These are phyloP conservation scores for Paramecium tetraurelia DNA, from an alignment of 73 alveolate genomes.

Conservation along the genomic window DNA sequence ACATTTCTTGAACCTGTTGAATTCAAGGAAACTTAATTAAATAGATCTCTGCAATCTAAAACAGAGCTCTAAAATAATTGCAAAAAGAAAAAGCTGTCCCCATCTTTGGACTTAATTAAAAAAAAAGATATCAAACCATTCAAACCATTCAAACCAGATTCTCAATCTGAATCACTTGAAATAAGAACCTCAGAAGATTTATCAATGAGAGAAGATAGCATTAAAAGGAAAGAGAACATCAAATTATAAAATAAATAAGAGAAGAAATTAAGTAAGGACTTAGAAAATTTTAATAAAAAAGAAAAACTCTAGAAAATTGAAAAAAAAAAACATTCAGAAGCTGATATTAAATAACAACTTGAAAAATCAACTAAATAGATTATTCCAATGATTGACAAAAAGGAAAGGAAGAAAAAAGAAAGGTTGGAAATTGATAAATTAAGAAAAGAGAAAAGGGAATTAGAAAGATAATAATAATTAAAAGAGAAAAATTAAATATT, in stretches of 20 bases:
- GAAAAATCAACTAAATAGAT: neutral
- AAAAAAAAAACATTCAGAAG: neutral
- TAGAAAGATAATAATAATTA: neutral
- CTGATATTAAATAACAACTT: neutral
- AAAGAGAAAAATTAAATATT: neutral
- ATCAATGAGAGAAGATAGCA: neutral
- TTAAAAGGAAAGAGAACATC: neutral
- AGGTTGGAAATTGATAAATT: neutral
- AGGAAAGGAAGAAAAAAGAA: neutral
- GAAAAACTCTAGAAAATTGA: neutral
- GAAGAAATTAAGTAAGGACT: neutral
- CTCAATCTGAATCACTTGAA: neutral
- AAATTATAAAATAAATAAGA: neutral
- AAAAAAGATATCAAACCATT: neutral
- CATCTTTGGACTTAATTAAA: neutral
- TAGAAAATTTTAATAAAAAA: neutral
- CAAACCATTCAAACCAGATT: neutral
- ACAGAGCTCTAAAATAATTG: neutral
- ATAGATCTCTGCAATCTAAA: neutral
- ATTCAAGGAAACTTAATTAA: neutral
- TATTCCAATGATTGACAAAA: neutral
- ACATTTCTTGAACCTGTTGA: neutral
- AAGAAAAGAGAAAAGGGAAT: neutral
- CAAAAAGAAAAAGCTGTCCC: neutral
- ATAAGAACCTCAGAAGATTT: neutral